phyloP scores from a whole-genome alignment of 1,284 basidiomycete genomes.

The Cerrena zonata region DNA sequence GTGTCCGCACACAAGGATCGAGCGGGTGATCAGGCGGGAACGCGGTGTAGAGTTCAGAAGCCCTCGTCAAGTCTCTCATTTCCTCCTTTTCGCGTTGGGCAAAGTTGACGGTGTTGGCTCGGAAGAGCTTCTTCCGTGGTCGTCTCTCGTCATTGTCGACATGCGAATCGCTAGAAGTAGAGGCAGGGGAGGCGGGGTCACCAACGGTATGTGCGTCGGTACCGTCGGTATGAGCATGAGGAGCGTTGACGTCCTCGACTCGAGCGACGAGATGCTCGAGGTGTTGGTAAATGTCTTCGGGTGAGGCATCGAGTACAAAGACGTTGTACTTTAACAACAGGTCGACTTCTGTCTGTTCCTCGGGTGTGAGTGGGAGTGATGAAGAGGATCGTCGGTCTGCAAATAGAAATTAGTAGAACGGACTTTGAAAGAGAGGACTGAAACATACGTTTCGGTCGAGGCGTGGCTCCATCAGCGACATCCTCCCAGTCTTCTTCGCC shows the following conservation, averaged over 20 bases:
- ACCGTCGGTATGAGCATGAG: conserved; percentile 25
- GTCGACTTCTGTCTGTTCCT: conserved; percentile 13
- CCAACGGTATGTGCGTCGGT: conserved; percentile 24
- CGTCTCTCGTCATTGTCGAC: neutral
- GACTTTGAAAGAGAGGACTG: no score
- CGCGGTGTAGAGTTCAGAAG: conserved; percentile 68
- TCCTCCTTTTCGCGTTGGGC: conserved; percentile 79
- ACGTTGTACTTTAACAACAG: conserved; percentile 75
- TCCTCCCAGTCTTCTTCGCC: neutral
- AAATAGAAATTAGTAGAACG: no score
- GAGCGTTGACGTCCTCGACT: conserved; percentile 19
- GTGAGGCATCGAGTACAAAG: conserved; percentile 69
- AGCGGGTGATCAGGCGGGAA: conserved; percentile 16
- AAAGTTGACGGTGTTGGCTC: conserved; percentile 65
- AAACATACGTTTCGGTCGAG: no score
- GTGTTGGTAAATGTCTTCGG: conserved; percentile 40
- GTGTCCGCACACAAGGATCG: neutral
- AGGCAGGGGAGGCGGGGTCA: neutral
- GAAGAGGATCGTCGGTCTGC: neutral
- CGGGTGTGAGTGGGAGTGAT: neutral
- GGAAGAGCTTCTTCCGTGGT: conserved; percentile 17
- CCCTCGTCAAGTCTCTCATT: conserved; percentile 82
- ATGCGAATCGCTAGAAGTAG: neutral
- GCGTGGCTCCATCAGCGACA: neutral
- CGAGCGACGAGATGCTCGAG: conserved; percentile 46